Evolutionary conservation across 2,329 filamentous ascomycete species (phyloP), one percentile per base, ranked within the genome.

Genomic region (Penicillium sp.): DNA sequence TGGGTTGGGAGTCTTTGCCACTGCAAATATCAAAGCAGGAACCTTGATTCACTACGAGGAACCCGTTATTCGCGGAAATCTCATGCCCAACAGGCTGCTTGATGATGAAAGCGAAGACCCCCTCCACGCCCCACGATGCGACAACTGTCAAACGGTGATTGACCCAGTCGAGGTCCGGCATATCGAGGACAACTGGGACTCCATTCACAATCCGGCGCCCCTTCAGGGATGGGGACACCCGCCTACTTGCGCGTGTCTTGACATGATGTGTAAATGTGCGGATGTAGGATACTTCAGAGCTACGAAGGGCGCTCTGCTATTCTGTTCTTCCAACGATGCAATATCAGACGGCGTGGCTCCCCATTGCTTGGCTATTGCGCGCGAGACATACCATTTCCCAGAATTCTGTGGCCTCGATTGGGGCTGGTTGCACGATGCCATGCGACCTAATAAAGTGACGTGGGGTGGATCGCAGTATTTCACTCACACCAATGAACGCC

Each of bases 391-490:
- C 40, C 72, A 74, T 50, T 65, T 70, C 40, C 50, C 55, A 10
- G 64, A 60, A 25, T 55, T 55, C 38, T 74, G 72, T 41, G 69
- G 71, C 19, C 62, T 63, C 48, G 50, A 72, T 34, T 75, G 72
- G 72, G 60, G 47, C 38, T 75, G 72, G 72, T 60, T 75, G 8
- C 68, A 75, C 45, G 60, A 72, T 51, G 54, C 66, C 6, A 74
- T 75, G 68, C 62, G 70, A 55, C 65, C 61, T 21, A 41, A 58
- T 29, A 31, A 50, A 45, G 41, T 29, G 29, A 19, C n/a, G 2
- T 58, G 53, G 53, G 8, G 43, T 3, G 43, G 36, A 2, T 33
- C 48, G 8, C 45, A 57, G 31, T 56, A 65, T 46, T 60, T 70
- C 8, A 58, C 61, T 0, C 64, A 69, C 52, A 67, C 63, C 5